A percentile compares a stretch with the other conserved stretches of the same genome.
These are phyloP conservation scores for Cucumis cinereus DNA, from an alignment of 306 rosid species.

Conservation along the genomic window DNA sequence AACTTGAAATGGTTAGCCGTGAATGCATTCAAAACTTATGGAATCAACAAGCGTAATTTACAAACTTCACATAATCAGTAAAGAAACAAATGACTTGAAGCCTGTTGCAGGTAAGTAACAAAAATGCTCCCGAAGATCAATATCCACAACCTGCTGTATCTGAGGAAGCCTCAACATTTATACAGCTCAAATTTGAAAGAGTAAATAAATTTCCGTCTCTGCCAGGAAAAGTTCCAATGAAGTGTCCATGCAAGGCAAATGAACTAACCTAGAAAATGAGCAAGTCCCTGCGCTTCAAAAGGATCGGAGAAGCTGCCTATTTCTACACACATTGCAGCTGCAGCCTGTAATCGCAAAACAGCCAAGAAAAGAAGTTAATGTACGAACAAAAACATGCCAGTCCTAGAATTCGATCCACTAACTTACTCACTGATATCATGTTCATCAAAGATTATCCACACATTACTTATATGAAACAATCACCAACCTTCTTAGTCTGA, in stretches of 20 bases:
- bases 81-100: neutral
- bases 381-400: neutral
- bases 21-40: neutral
- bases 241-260: neutral
- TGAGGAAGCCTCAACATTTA: neutral
- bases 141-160: neutral
- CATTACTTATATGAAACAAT: neutral
- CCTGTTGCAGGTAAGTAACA: neutral
- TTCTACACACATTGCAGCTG: constrained; percentile 95
- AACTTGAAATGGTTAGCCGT: no score
- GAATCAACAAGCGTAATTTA: neutral
- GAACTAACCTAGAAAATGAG: constrained; percentile 73
- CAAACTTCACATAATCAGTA: neutral
- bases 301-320: constrained; percentile 95
- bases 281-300: constrained; percentile 83
- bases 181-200: neutral
- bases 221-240: neutral
- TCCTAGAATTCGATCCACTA: neutral
- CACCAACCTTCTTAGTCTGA: constrained; percentile 73
- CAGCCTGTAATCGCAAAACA: constrained; percentile 51
- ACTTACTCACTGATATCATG: neutral
- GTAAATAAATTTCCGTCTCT: neutral
- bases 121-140: neutral
- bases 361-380: neutral
- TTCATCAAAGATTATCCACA: neutral